phyloP scores from a whole-genome alignment of 345 rosid genomes.

The Cardiospermum halicacabum region DNA sequence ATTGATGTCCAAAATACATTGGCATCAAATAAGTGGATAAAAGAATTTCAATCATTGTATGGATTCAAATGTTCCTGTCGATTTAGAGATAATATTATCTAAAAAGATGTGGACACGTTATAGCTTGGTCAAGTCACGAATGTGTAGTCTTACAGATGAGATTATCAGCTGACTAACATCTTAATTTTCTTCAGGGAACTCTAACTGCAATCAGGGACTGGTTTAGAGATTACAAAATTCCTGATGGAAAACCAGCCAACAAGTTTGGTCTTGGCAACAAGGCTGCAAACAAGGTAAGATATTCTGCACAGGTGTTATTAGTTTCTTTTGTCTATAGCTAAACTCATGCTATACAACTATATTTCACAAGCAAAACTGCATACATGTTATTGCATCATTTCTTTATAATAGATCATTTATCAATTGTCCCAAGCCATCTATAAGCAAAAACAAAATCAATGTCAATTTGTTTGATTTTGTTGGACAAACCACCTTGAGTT shows the following conservation, averaged over 20 bases:
- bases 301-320: background rate
- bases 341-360: background rate
- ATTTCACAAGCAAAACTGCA: background rate
- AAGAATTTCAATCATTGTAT: background rate
- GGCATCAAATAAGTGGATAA: background rate
- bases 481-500: background rate
- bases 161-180: background rate
- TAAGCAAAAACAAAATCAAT: background rate
- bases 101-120: background rate
- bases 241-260: slow-evolving; percentile 98
- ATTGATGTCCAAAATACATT: background rate
- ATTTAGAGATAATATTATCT: background rate
- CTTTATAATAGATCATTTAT: background rate
- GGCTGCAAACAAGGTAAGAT: slow-evolving; percentile 74
- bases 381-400: background rate
- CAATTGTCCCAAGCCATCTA: background rate
- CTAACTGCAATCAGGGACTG: slow-evolving; percentile 84
- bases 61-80: background rate
- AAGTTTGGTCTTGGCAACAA: slow-evolving; percentile 92
- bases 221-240: slow-evolving; percentile 97
- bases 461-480: background rate
- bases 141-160: background rate
- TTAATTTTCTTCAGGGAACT: slow-evolving; percentile 58
- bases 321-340: background rate
- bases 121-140: background rate